A percentile compares a stretch with the other conserved stretches of the same genome.
These are phyloP conservation scores for Colletotrichum spaethianum DNA, from an alignment of 2,329 filamentous ascomycete species.

Conservation along the genomic window DNA sequence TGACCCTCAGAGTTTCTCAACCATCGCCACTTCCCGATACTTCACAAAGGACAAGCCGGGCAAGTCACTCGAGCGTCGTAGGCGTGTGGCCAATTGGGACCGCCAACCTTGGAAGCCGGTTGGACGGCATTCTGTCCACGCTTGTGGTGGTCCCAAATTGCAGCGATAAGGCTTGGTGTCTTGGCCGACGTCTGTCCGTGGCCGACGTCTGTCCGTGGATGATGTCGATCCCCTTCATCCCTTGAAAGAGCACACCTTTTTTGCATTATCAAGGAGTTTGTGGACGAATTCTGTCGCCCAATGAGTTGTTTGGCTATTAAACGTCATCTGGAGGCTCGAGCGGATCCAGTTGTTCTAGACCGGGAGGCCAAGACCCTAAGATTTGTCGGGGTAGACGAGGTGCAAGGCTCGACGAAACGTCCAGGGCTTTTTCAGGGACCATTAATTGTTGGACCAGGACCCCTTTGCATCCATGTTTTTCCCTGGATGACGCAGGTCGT, in stretches of 20 bases:
- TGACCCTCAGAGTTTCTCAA: neutral
- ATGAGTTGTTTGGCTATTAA: neutral
- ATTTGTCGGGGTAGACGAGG: neutral
- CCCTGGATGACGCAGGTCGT: neutral
- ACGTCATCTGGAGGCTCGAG: neutral
- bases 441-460: neutral
- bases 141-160: slow-evolving; percentile 2
- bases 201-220: slow-evolving; percentile 24
- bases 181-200: slow-evolving; percentile 34
- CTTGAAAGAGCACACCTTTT: neutral
- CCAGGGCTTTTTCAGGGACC: neutral
- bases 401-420: neutral
- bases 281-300: too few relatives aligned
- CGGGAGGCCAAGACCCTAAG: neutral
- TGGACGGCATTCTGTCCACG: slow-evolving; percentile 17
- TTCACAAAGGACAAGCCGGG: neutral
- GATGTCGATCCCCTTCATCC: neutral
- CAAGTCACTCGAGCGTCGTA: slow-evolving; percentile 3
- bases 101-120: slow-evolving; percentile 4
- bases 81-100: slow-evolving; percentile 13
- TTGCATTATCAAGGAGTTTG: neutral
- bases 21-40: slow-evolving; percentile 1
- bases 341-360: slow-evolving; percentile 5
- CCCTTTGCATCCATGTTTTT: neutral
- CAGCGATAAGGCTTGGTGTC: slow-evolving; percentile 8